A percentile compares a stretch with the other conserved stretches of the same genome.
These are phyloP conservation scores for Aspergillus nidulans DNA, from an alignment of 495 filamentous ascomycete species.

Conservation along the genomic window DNA sequence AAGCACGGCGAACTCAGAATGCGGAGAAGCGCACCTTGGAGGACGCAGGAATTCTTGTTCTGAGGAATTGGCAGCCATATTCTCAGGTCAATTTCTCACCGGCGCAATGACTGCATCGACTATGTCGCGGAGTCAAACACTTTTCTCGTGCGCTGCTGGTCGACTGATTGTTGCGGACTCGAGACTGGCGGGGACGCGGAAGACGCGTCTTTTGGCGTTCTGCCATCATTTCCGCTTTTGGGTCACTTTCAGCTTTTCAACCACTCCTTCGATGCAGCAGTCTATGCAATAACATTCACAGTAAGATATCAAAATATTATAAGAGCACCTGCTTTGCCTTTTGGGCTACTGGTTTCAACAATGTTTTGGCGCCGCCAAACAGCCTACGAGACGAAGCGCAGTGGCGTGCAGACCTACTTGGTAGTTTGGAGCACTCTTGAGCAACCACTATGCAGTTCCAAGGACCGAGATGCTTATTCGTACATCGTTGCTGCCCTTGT, in stretches of 20 bases:
- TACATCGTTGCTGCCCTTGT: no score
- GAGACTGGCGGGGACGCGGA: neutral
- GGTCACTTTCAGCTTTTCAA: neutral
- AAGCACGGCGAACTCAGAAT: neutral
- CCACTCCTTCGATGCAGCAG: neutral
- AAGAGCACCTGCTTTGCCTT: no score
- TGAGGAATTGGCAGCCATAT: constrained; percentile 25
- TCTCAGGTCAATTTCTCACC: constrained; percentile 1
- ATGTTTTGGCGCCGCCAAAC: no score
- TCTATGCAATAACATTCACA: no score
- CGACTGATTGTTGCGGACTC: neutral
- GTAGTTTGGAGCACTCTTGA: no score
- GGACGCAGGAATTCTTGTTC: constrained; percentile 34
- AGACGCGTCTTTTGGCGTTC: constrained; percentile 6
- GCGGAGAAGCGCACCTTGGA: constrained; percentile 30
- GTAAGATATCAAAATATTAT: no score
- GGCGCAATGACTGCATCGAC: neutral
- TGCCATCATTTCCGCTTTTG: constrained; percentile 8
- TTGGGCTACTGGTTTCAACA: no score
- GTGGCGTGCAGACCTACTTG: no score
- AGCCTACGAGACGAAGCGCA: no score
- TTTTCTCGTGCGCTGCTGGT: neutral
- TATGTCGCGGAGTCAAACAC: neutral
- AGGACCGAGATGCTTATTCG: no score
- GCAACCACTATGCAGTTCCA: no score